A percentile compares a stretch with the other conserved stretches of the same genome.
These are phyloP conservation scores for Stephania cephalantha DNA, from an alignment of 164 flowering plant genomes.

Conservation along the genomic window DNA sequence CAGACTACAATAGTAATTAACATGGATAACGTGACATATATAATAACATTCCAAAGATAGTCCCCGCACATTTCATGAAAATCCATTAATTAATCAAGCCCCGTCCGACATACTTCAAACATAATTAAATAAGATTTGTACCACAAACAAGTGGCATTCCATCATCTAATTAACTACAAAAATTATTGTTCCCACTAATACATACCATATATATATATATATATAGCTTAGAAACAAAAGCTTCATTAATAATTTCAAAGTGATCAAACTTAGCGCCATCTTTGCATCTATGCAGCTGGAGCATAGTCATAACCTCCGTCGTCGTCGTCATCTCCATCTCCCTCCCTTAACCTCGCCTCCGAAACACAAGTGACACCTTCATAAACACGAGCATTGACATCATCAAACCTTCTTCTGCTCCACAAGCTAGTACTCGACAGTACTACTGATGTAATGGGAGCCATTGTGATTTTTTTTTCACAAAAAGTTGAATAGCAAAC, in stretches of 20 bases:
- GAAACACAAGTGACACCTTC: background rate
- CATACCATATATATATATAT: too few species aligned
- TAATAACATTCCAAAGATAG: too few species aligned
- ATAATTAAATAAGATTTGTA: background rate
- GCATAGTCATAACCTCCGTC: constrained; percentile 3
- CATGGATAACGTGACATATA: too few species aligned
- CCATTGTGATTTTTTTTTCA: background rate
- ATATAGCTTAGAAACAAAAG: background rate
- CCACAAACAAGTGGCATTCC: background rate
- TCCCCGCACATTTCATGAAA: too few species aligned
- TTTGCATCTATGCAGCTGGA: constrained; percentile 3
- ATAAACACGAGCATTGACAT: constrained; percentile 8
- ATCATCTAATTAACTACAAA: background rate
- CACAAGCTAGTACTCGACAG: background rate
- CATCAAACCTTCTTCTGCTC: constrained; percentile 10
- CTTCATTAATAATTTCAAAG: too few species aligned
- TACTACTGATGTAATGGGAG: constrained; percentile 5
- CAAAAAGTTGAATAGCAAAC: background rate
- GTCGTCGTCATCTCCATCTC: constrained; percentile 13
- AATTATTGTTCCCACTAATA: too few species aligned
- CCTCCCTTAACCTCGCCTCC: constrained; percentile 1
- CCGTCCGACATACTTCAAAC: too few species aligned
- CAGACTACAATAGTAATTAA: too few species aligned
- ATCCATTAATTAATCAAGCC: too few species aligned
- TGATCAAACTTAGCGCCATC: too few species aligned